A percentile compares a stretch with the other conserved stretches of the same genome.
Conservation (phyloP, 2,329 filamentous ascomycete species). For the Venturiaceae sp. region DNA sequence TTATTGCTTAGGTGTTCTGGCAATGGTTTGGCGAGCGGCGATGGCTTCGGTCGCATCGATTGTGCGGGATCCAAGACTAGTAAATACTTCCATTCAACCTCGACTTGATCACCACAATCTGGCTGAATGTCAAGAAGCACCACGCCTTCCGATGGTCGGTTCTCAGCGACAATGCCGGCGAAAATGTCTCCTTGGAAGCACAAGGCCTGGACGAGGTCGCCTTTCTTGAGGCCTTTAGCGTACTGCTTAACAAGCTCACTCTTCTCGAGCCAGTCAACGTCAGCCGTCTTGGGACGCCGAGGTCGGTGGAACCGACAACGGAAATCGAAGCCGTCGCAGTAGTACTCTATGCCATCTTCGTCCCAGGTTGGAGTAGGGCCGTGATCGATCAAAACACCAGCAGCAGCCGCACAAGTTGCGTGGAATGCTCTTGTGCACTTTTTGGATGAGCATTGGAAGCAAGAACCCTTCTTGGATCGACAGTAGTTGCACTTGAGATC, state of each 20-base stretch:
- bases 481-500: conserved; percentile 94
- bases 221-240: conserved; percentile 57
- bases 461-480: conserved; percentile 86
- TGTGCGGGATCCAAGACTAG: conserved; percentile 62
- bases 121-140: conserved; percentile 45
- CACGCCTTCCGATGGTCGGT: conserved; percentile 56
- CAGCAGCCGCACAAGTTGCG: conserved; percentile 84
- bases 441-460: conserved; percentile 92
- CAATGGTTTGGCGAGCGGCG: conserved; percentile 61
- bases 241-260: conserved; percentile 59
- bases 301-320: conserved; percentile 89
- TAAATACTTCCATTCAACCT: conserved; percentile 80
- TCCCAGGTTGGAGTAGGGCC: conserved; percentile 78
- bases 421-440: conserved; percentile 93
- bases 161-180: conserved; percentile 80
- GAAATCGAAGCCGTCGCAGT: conserved; percentile 83
- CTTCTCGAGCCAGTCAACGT: conserved; percentile 56
- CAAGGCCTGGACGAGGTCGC: conserved; percentile 81
- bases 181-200: conserved; percentile 79
- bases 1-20: conserved; percentile 44
- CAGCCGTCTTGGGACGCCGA: conserved; percentile 70
- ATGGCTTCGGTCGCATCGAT: conserved; percentile 64
- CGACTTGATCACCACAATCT: conserved; percentile 39
- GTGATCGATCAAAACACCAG: conserved; percentile 84
- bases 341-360: conserved; percentile 87